A percentile compares a stretch with the other conserved stretches of the same genome.
phyloP scores from a whole-genome alignment of 768 basidiomycete species.

The Leccinum olivaceopallidum region DNA sequence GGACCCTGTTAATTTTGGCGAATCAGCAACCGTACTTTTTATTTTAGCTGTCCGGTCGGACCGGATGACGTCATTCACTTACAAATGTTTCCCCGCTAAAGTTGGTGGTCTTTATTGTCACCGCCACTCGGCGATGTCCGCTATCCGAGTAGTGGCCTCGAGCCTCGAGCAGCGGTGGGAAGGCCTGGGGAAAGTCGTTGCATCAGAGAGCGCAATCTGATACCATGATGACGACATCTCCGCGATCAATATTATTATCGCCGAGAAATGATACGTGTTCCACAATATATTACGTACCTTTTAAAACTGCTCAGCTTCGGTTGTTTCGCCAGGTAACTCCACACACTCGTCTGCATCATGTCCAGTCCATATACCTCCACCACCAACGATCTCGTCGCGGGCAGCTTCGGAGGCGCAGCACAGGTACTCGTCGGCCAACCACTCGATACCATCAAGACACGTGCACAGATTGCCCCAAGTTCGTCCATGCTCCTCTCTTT shows the following conservation, averaged over 20 bases:
- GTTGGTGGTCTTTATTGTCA: no score
- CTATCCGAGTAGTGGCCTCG: no score
- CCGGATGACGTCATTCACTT: no score
- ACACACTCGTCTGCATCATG: conserved; percentile 12
- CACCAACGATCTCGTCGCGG: conserved; percentile 81
- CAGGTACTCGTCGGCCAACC: conserved; percentile 96
- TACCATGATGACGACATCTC: conserved; percentile 9
- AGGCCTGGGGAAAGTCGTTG: no score
- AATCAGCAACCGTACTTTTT: no score
- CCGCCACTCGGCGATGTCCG: no score
- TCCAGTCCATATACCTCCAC: conserved; percentile 46
- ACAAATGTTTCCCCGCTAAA: no score
- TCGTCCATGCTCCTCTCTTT: conserved; percentile 28
- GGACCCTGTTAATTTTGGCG: no score
- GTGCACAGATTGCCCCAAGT: conserved; percentile 88
- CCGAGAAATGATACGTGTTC: background rate
- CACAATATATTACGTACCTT: background rate
- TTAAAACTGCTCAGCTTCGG: background rate
- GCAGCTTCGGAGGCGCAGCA: conserved; percentile 89
- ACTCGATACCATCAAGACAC: conserved; percentile 84
- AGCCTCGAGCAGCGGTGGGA: no score
- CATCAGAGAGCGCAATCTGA: background rate
- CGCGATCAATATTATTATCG: background rate
- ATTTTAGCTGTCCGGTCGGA: no score
- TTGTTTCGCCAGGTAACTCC: background rate